A percentile compares a stretch with the other conserved stretches of the same genome.
Evolutionary conservation across 768 basidiomycete species (phyloP).

Genomic region (Suillus americanus): DNA sequence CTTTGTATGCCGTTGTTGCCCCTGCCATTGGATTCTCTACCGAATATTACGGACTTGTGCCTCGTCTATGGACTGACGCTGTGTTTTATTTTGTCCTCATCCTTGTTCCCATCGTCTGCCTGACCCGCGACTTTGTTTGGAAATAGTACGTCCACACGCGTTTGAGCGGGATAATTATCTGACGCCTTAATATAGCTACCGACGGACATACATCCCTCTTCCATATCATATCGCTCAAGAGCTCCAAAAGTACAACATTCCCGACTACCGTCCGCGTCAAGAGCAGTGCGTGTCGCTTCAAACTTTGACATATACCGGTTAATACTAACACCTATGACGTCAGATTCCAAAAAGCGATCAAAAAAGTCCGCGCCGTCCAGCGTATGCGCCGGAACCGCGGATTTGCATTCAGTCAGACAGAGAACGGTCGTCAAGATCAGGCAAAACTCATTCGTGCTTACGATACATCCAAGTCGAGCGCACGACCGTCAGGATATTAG

Average conservation of each 20-base stretch:
- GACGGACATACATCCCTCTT: conserved; percentile 83
- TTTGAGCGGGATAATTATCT: conserved; percentile 4
- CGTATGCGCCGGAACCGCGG: conserved; percentile 95
- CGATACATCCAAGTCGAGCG: conserved; percentile 76
- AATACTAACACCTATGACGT: conserved; percentile 12
- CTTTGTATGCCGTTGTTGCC: conserved; percentile 84
- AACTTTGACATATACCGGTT: background rate
- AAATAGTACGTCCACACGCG: conserved; percentile 69
- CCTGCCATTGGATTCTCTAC: conserved; percentile 86
- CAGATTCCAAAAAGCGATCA: conserved; percentile 98
- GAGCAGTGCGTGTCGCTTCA: conserved; percentile 71
- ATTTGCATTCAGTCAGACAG: conserved; percentile 98
- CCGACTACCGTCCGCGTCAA: conserved; percentile 94
- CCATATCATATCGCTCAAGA: conserved; percentile 99
- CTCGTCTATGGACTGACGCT: conserved; percentile 82
- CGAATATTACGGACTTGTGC: conserved; percentile 88
- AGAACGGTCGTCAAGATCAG: conserved; percentile 88
- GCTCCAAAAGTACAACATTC: conserved; percentile 98
- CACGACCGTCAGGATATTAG: conserved; percentile 76
- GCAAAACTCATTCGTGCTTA: conserved; percentile 82
- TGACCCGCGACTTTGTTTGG: conserved; percentile 90
- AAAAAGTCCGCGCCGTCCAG: conserved; percentile 98
- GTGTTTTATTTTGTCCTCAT: conserved; percentile 91
- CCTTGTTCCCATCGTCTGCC: conserved; percentile 80
- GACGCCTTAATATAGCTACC: conserved; percentile 59